Conservation (phyloP, 2,329 filamentous ascomycete species). For the Zymoseptoria ardabiliae region DNA sequence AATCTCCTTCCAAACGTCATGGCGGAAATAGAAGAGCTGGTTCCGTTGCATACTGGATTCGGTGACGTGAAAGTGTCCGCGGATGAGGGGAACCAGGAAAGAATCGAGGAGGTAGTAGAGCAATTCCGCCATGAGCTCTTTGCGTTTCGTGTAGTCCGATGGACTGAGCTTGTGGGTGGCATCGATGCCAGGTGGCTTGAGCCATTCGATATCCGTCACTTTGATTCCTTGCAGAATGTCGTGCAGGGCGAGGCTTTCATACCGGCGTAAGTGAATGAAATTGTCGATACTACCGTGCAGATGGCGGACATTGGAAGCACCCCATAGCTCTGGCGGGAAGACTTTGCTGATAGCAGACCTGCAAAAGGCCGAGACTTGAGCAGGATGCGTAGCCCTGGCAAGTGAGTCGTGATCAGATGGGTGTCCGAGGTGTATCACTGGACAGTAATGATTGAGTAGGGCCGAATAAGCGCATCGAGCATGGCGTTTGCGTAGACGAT, state of each 20-base stretch:
- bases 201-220: slow-evolving; percentile 50
- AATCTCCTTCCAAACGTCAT: slow-evolving; percentile 79
- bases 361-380: slow-evolving; percentile 78
- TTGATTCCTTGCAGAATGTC: slow-evolving; percentile 69
- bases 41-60: slow-evolving; percentile 77
- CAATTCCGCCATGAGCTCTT: slow-evolving; percentile 74
- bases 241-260: slow-evolving; percentile 73
- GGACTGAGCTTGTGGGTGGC: slow-evolving; percentile 52
- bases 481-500: slow-evolving; percentile 63
- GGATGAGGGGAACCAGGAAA: slow-evolving; percentile 75
- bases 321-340: slow-evolving; percentile 71
- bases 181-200: slow-evolving; percentile 48
- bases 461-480: slow-evolving; percentile 69
- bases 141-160: slow-evolving; percentile 67
- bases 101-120: slow-evolving; percentile 93
- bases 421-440: slow-evolving; percentile 54
- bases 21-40: slow-evolving; percentile 84
- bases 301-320: slow-evolving; percentile 54
- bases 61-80: slow-evolving; percentile 87
- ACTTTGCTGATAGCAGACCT: slow-evolving; percentile 65
- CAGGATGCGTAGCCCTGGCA: slow-evolving; percentile 44
- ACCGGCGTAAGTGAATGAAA: slow-evolving; percentile 71
- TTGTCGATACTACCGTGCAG: slow-evolving; percentile 64
- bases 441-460: slow-evolving; percentile 75
- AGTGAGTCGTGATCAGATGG: neutral